phyloP scores from a whole-genome alignment of 768 basidiomycete species.

The Psilocybe sp. region DNA sequence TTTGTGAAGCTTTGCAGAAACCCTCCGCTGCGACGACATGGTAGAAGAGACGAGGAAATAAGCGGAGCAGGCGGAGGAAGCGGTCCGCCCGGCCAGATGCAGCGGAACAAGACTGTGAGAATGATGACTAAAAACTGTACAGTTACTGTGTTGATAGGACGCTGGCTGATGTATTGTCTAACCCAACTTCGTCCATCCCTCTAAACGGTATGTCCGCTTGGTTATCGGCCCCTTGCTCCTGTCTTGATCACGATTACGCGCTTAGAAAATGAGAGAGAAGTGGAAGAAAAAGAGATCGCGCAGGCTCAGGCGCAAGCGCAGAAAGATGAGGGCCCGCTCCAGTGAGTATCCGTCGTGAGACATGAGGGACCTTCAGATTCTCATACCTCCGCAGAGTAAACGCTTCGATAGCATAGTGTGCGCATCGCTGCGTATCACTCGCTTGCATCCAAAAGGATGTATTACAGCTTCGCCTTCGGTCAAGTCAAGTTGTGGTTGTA shows the following conservation, averaged over 20 bases:
- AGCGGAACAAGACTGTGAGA: conserved; percentile 21
- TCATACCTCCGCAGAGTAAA: conserved; percentile 34
- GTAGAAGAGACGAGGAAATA: conserved; percentile 5
- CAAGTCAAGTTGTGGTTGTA: too few species aligned
- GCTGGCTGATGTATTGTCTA: too few species aligned
- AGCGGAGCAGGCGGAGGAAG: conserved; percentile 1
- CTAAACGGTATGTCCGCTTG: not conserved
- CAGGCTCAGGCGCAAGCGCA: conserved; percentile 90
- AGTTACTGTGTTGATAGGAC: conserved; percentile 16
- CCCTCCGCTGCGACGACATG: conserved; percentile 36
- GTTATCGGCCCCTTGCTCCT: not conserved
- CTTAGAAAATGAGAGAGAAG: conserved; percentile 85
- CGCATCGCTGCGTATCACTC: too few species aligned
- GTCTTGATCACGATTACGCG: not conserved
- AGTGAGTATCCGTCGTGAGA: conserved; percentile 50
- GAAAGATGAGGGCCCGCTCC: conserved; percentile 95
- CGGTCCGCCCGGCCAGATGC: not conserved
- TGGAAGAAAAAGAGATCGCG: conserved; percentile 96
- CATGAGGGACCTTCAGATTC: not conserved
- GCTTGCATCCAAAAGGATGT: too few species aligned
- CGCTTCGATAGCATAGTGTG: not conserved
- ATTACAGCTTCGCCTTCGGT: too few species aligned
- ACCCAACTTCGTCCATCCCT: not conserved
- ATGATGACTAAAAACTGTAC: conserved; percentile 42
- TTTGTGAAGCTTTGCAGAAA: conserved; percentile 55